These are phyloP conservation scores for Citrus australasica DNA, from an alignment of 345 rosid species.

Conservation along the genomic window DNA sequence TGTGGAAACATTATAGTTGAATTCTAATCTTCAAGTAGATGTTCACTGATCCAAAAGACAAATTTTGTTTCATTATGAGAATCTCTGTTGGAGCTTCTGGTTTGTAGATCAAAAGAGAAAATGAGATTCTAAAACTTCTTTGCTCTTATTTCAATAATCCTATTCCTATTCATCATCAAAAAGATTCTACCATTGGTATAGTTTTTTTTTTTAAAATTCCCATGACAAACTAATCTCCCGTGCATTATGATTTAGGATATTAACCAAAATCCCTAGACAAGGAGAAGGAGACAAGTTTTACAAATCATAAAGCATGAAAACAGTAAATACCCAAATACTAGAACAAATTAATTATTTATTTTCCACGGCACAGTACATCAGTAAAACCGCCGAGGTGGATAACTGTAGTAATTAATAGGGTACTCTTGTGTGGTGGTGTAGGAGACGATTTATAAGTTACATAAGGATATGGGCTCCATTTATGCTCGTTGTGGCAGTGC, in stretches of 20 bases:
- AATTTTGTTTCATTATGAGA: neutral
- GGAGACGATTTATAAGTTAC: conserved; percentile 2
- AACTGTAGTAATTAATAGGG: neutral
- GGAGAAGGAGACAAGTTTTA: neutral
- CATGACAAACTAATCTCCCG: neutral
- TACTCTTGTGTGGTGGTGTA: neutral
- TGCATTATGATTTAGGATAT: neutral
- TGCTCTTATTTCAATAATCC: too few species aligned
- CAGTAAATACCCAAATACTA: neutral
- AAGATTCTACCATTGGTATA: neutral
- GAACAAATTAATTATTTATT: neutral
- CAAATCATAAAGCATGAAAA: neutral
- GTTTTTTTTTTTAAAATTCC: neutral
- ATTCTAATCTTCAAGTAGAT: neutral
- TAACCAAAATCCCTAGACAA: neutral
- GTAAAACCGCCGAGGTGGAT: neutral
- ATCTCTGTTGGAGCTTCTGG: neutral
- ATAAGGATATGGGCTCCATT: conserved; percentile 1
- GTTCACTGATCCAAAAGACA: neutral
- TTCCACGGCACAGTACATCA: neutral
- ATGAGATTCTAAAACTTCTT: neutral
- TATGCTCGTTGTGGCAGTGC: neutral
- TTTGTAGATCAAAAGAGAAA: neutral
- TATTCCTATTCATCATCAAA: too few species aligned
- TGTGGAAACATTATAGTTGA: neutral